A percentile compares a stretch with the other conserved stretches of the same genome.
phyloP scores from a whole-genome alignment of 2,329 filamentous ascomycete genomes.

The Rachicladosporium sp. region DNA sequence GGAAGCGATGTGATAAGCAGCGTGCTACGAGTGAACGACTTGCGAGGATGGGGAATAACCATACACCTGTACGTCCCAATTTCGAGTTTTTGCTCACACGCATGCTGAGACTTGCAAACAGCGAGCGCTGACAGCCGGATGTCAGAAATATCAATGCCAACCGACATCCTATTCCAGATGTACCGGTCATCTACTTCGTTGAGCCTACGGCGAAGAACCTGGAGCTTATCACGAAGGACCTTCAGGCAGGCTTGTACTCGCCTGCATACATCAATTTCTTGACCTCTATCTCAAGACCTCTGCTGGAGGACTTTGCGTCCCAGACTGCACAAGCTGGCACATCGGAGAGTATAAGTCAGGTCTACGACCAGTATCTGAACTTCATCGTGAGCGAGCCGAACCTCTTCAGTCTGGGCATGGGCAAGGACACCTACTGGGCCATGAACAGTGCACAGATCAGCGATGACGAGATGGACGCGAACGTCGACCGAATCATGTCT shows the following conservation, averaged over 20 bases:
- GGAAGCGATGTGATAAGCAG: conserved; percentile 95
- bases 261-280: conserved; percentile 96
- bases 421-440: conserved; percentile 90
- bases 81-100: neutral
- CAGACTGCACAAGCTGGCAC: conserved; percentile 76
- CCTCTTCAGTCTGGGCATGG: conserved; percentile 85
- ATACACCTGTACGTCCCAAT: conserved; percentile 66
- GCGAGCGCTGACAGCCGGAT: conserved; percentile 18
- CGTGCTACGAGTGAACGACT: conserved; percentile 83
- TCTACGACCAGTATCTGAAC: conserved; percentile 95
- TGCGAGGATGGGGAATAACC: conserved; percentile 87
- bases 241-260: conserved; percentile 77
- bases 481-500: conserved; percentile 84
- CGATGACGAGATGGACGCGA: conserved; percentile 76
- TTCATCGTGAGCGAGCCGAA: conserved; percentile 94
- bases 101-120: conserved; percentile 19
- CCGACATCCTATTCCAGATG: conserved; percentile 86
- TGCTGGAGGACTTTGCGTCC: conserved; percentile 88
- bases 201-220: conserved; percentile 77
- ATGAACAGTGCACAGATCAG: conserved; percentile 85
- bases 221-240: conserved; percentile 68
- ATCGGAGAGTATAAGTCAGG: conserved; percentile 77
- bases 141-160: conserved; percentile 61
- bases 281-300: conserved; percentile 75
- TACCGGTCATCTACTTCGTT: conserved; percentile 91